Evolutionary conservation across 2,329 filamentous ascomycete species (phyloP), one percentile per base, ranked within the genome.

Genomic region (Cytospora piceae): DNA sequence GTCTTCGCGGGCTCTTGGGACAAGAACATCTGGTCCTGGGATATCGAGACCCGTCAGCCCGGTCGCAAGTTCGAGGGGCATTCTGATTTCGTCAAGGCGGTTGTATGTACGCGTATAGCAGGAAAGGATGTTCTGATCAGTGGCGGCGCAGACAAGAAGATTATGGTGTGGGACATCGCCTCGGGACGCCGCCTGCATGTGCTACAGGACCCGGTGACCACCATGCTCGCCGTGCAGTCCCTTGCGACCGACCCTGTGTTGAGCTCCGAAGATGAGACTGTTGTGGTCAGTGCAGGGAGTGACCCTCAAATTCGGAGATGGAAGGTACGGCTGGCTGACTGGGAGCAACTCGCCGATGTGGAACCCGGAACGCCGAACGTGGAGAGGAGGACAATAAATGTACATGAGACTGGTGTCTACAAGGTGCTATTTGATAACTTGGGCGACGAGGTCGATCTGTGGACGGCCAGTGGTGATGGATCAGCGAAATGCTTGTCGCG

Each of bases 1-100:
- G 74, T 97, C 14, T 97, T 93, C 76, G 93, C 93, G 29, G 94
- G 94, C 39, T 95, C 90, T 66, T 99, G 95, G 95, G 94, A 99
- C 79, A 97, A 96, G 79, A 85, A 87, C 24, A 85, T 98, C 65
- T 97, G 93, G 89, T 91, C 90, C 37, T 97, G 93, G 91, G 84
- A 91, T 72, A 79, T 90, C 37, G 79, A 83, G 22, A 86, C 86
- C 4, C 82, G 81, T 53, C 75, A 81, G 34, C 78, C 80, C 1
- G 81, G 80, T n/a, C 83, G 80, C 68, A 88, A 83, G 69, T 93
- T 89, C 71, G 84, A 85, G 65, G 93, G 93, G 5, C 94, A 98
- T 76, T 82, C 85, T 1, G 95, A 99, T 78, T 99, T 99, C 74
- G 91, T 99, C 72, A 97, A 97, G 78, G 83, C 90, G 4, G 80